A percentile compares a stretch with the other conserved stretches of the same genome.
Evolutionary conservation across 2,329 filamentous ascomycete genomes (phyloP).

Genomic region (Fusarium brachygibbosum): DNA sequence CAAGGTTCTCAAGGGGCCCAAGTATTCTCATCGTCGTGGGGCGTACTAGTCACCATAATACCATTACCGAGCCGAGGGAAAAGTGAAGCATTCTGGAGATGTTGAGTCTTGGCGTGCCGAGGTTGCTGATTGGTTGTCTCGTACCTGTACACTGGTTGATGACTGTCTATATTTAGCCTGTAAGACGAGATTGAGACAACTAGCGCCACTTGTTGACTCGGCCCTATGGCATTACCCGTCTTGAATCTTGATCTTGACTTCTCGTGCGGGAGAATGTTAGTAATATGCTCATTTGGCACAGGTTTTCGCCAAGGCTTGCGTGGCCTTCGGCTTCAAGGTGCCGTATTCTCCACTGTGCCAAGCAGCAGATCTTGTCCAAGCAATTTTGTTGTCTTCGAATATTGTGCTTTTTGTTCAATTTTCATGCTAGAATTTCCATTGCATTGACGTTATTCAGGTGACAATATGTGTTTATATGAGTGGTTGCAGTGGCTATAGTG

Average conservation of each 20-base stretch:
- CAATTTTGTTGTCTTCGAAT: not conserved
- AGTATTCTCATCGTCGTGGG: conserved; percentile 61
- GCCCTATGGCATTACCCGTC: not conserved
- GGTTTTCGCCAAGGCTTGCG: conserved; percentile 13
- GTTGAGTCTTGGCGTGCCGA: not conserved
- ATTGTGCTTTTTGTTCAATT: fast-evolving
- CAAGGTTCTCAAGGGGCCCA: conserved; percentile 59
- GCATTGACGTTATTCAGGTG: fast-evolving
- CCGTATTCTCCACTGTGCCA: conserved; percentile 39
- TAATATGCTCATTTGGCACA: not conserved
- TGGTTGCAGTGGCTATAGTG: not conserved
- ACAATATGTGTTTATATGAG: not conserved
- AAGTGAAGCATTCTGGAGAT: not conserved
- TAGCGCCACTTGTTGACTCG: not conserved
- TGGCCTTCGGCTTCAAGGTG: conserved; percentile 37
- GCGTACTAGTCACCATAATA: conserved; percentile 60
- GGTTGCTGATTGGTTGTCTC: conserved; percentile 4
- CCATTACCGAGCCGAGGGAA: not conserved
- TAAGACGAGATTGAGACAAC: not conserved
- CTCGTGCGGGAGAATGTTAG: not conserved
- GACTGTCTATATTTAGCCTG: conserved; percentile 18
- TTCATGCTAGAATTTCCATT: fast-evolving
- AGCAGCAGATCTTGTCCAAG: not conserved
- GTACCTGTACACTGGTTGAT: not conserved
- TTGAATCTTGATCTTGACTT: not conserved